Conservation (phyloP, 2,329 filamentous ascomycete species). For the Fusarium verrucosum region DNA sequence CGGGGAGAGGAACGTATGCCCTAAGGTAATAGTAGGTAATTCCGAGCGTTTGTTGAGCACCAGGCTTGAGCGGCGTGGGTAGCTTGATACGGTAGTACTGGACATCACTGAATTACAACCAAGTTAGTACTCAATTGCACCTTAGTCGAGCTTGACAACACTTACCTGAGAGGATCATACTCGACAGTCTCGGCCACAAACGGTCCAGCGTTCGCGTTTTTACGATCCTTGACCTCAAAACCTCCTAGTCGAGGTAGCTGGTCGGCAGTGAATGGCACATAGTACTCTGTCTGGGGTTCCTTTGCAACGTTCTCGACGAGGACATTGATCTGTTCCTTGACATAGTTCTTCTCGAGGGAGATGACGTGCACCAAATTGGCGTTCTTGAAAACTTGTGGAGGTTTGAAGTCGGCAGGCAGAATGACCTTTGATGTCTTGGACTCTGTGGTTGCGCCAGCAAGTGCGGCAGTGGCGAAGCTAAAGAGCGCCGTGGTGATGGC, state of each 20-base stretch:
- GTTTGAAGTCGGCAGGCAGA: slow-evolving; percentile 76
- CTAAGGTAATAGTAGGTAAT: slow-evolving; percentile 86
- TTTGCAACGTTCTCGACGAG: slow-evolving; percentile 87
- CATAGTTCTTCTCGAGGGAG: slow-evolving; percentile 92
- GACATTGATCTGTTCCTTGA: slow-evolving; percentile 91
- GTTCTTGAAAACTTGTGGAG: slow-evolving; percentile 93
- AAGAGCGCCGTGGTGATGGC: slow-evolving; percentile 66
- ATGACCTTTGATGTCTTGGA: slow-evolving; percentile 66
- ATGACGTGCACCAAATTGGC: slow-evolving; percentile 88
- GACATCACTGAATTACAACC: slow-evolving; percentile 61
- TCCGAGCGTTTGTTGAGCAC: slow-evolving; percentile 82
- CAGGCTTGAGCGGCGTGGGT: slow-evolving; percentile 77
- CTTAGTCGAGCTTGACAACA: slow-evolving; percentile 21
- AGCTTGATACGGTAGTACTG: slow-evolving; percentile 89
- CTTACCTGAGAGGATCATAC: slow-evolving; percentile 67
- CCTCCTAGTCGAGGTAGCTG: slow-evolving; percentile 82
- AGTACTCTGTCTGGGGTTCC: slow-evolving; percentile 88
- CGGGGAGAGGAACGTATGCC: slow-evolving; percentile 82
- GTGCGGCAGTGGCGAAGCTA: slow-evolving; percentile 63
- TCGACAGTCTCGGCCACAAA: slow-evolving; percentile 77
- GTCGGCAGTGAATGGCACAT: slow-evolving; percentile 81
- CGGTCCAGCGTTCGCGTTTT: slow-evolving; percentile 71
- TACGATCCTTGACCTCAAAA: slow-evolving; percentile 92
- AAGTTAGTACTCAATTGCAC: slow-evolving; percentile 23
- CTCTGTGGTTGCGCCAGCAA: slow-evolving; percentile 51